Conservation (phyloP, 1,139 yeast genomes). For the Zygoascus hellenicus region DNA sequence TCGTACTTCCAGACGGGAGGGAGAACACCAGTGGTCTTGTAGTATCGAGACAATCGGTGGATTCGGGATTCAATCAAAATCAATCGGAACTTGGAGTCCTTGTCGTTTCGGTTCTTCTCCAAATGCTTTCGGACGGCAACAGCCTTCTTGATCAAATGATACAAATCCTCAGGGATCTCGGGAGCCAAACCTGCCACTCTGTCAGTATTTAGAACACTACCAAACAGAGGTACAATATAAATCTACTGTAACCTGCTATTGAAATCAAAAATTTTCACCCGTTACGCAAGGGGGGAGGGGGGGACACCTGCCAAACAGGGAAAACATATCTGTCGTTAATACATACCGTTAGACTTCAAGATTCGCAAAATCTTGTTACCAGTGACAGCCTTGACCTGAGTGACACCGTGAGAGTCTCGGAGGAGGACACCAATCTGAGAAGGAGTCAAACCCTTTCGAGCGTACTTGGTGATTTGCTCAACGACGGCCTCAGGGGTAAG, state of each 20-base stretch:
- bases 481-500: conserved; percentile 90
- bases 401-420: conserved; percentile 99
- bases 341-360: conserved; percentile 92
- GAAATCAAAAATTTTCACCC: not conserved
- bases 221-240: conserved; percentile 35
- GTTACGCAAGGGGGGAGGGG: too few species aligned
- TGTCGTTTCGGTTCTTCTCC: conserved; percentile 99
- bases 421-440: conserved; percentile 98
- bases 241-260: conserved; percentile 6
- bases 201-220: conserved; percentile 32
- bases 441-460: conserved; percentile 99
- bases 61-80: conserved; percentile 99
- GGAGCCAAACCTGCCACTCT: conserved; percentile 72
- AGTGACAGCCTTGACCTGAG: conserved; percentile 95
- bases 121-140: conserved; percentile 99
- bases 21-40: conserved; percentile 97
- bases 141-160: conserved; percentile 99
- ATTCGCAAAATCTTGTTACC: conserved; percentile 99
- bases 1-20: conserved; percentile 99
- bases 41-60: conserved; percentile 99
- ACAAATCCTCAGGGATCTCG: conserved; percentile 99
- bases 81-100: conserved; percentile 99
- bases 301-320: not conserved
- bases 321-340: not conserved
- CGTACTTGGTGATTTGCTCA: conserved; percentile 98